Base-by-base conservation (phyloP, 2,329 filamentous ascomycete species). In the Sarocladium brachiariae region DNA sequence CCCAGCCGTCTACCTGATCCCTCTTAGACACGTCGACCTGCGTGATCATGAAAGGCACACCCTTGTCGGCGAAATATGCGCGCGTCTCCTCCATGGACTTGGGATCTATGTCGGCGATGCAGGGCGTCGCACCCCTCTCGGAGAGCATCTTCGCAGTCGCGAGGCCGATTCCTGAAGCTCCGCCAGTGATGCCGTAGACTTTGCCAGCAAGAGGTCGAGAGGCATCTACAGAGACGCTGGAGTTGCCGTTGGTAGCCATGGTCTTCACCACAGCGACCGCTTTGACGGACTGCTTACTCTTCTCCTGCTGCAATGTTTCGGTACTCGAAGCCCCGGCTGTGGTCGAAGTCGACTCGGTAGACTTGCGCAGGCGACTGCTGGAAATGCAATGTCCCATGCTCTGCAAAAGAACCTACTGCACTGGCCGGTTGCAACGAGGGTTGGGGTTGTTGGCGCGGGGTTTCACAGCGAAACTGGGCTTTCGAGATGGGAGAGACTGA, bases 1-100 rank as follows among this genome's bases (percentile, higher is more conserved):
- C 72, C 76, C 76, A 79, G 19, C 58, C 56, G 19, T 79, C 72
- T 2, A 78, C 75, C 25, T 75, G 63, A n/a, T 60, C 58, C 47
- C 69, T 66, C 49, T 70, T 68, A 25, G 70, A 71, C 14, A 78
- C 65, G 53, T 78, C 74, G 24, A 78, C 69, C 21, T 62, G 65
- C 11, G 65, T 63, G 37, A 69, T 50, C 39, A 65, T 61, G 50
- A 67, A 60, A 4, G 62, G 54, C 1, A 58, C 54, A 6, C 55
- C 58, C 16, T 55, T 50, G 1, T 50, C 47, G 0, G 49, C 43
- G 50, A 71, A 68, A 27, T 67, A 63, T 1, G 56, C 58, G 30
- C 62, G 55, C 2, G 67, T 61, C 24, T 55, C 51, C 34, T 61
- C 53, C 49, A 70, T 60, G 1, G 63, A 64, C n/a, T 57, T 55